Evolutionary conservation across 2,329 filamentous ascomycete genomes (phyloP), one percentile per base, ranked within the genome.

Genomic region (Chaetoscypha palmicola): DNA sequence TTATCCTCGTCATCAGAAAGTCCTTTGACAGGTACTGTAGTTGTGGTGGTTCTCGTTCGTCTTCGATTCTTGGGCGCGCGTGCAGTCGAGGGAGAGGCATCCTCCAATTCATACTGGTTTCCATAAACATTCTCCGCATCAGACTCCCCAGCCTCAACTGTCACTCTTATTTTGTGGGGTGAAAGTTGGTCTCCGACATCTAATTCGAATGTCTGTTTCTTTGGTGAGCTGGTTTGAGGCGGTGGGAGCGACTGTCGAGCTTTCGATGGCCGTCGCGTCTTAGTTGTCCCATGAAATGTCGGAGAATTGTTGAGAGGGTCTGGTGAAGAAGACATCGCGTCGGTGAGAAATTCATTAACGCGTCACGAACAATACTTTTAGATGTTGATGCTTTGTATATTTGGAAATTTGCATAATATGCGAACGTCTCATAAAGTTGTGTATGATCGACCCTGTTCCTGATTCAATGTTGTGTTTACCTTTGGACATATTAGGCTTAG

Each of bases 81-180:
- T 14, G 47, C 51, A 36, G 52, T 53, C 17, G 52, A 55, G 1
- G 49, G 42, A 14, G 52, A 50, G 10, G 31, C 36, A 17, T 45
- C 35, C 14, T 45, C 41, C n/a, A n/a, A n/a, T n/a, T n/a, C n/a
- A n/a, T n/a, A n/a, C n/a, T n/a, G n/a, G n/a, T n/a, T n/a, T 20
- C 43, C 46, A 23, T 36, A 37, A 16, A 40, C 47, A 23, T 53
- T 38, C 21, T 56, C 55, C 11, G 32, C 43, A 36, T 59, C 54
- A 3, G 56, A 58, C 31, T 57, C 45, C 26, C 54, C 57, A 28
- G 61, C 61, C 46, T 63, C 59, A 5, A 63, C 60, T 4, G 61
- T 63, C 12, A 63, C 60, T 32, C 52, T 43, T 37, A 63, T 57
- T 46, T 60, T 63, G 41, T 62, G 60, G 14, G 61, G 58, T 21